Evolutionary conservation across 805 yeast species (phyloP), one percentile per base, ranked within the genome.

Genomic region (Pichia gijzeniarum): DNA sequence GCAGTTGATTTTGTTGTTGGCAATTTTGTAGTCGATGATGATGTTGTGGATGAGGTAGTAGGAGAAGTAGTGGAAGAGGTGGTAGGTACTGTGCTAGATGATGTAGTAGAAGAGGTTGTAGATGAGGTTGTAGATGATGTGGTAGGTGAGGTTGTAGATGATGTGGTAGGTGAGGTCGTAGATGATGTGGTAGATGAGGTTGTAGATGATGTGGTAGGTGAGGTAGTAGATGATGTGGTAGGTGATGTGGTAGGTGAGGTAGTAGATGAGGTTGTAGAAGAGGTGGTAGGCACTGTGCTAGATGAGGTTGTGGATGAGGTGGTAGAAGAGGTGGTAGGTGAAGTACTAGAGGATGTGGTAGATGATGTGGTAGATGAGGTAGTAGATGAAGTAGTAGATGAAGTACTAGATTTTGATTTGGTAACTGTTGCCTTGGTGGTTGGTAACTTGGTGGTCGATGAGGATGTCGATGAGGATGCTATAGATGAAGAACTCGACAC

Each of bases 111-210:
- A 20, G 40, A 27, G 14, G 22, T 18, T 16, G 37, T 6, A 13
- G 30, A 7, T 6, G 37, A 7, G n/a, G 38, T 12, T 17, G 44
- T 22, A 9, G 37, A 25, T 19, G 40, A 27, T 32, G 43, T 9
- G 20, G 37, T 28, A 8, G 45, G 31, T 7, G 48, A 20, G 16
- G 47, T 18, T 14, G 43, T 10, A 10, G 38, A n/a, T 14, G 49
- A 17, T 4, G 41, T 3, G 10, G 42, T 52, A 18, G 53, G 55
- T 12, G 48, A 27, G 14, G 47, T 14, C 25, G 41, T n/a, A 14
- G 38, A 41, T 52, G 19, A 52, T 21, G 34, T 1, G 16, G 31
- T 28, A 16, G 46, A n/a, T 19, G 41, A 25, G 14, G 25, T 19
- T 9, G 47, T 19, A 16, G 41, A 16, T 22, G 14, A 39, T 16